A percentile compares a stretch with the other conserved stretches of the same genome.
Evolutionary conservation across 2,329 filamentous ascomycete species (phyloP).

Genomic region (Periconia sp.): DNA sequence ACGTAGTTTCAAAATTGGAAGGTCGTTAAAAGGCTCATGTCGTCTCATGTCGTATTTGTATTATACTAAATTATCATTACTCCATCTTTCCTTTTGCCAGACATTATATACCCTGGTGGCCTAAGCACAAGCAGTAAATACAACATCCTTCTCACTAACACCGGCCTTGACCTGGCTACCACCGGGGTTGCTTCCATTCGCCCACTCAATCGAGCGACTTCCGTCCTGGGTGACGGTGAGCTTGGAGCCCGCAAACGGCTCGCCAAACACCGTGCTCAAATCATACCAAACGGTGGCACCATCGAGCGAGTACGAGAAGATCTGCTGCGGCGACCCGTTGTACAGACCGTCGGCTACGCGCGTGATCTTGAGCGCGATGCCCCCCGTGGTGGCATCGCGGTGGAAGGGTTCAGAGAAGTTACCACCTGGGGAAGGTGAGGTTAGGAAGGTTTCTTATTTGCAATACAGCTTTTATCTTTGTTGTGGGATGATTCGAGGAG

Average conservation of each 20-base stretch:
- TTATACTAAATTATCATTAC: background rate
- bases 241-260: slow-evolving; percentile 27
- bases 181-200: slow-evolving; percentile 25
- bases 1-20: no score
- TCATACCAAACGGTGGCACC: slow-evolving; percentile 29
- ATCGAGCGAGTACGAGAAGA: slow-evolving; percentile 31
- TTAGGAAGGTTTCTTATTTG: background rate
- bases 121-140: slow-evolving; percentile 20
- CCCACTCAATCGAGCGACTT: slow-evolving; percentile 26
- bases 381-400: slow-evolving; percentile 23
- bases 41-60: no score
- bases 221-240: slow-evolving; percentile 23
- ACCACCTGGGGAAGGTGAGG: slow-evolving; percentile 12
- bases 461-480: no score
- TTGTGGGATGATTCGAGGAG: no score
- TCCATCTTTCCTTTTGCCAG: background rate
- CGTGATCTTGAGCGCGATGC: slow-evolving; percentile 34
- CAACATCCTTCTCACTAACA: slow-evolving; percentile 22
- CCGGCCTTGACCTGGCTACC: slow-evolving; percentile 16
- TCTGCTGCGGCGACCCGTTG: slow-evolving; percentile 23
- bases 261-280: slow-evolving; percentile 27
- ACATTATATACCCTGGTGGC: no score
- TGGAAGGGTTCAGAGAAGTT: slow-evolving; percentile 23
- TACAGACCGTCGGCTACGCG: slow-evolving; percentile 23
- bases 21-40: no score